These are phyloP conservation scores for Beauveria sp. DNA, from an alignment of 2,329 filamentous ascomycete species.

Conservation along the genomic window DNA sequence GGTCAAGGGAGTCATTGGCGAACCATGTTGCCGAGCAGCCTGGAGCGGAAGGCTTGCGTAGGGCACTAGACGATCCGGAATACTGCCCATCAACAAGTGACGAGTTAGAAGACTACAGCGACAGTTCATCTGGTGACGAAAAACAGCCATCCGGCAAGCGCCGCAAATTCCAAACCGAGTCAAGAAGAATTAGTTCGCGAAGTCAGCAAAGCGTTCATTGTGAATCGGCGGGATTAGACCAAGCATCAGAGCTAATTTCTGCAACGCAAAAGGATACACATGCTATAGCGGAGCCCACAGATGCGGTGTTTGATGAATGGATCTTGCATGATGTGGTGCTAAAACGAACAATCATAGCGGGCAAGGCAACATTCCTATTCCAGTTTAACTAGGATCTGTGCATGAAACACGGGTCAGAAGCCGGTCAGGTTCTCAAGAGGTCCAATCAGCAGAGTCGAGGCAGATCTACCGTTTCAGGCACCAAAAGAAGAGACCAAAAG, in stretches of 20 bases:
- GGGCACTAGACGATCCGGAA: neutral
- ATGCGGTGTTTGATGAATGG: slow-evolving; percentile 11
- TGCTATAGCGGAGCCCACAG: neutral
- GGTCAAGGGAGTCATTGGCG: neutral
- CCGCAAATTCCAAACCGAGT: neutral
- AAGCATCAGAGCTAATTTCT: neutral
- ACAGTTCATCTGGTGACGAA: neutral
- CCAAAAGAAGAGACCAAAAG: too few species aligned
- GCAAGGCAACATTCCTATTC: too few species aligned
- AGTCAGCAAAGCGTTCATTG: neutral
- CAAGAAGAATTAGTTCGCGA: neutral
- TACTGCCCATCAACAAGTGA: neutral
- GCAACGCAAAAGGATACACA: neutral
- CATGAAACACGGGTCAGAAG: too few species aligned
- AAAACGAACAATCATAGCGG: too few species aligned
- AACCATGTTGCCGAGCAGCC: neutral
- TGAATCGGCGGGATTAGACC: neutral
- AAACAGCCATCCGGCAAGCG: neutral
- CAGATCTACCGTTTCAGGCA: too few species aligned
- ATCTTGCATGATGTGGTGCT: neutral
- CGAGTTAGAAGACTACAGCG: neutral
- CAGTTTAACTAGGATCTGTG: too few species aligned
- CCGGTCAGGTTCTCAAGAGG: too few species aligned
- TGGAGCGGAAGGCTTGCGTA: neutral
- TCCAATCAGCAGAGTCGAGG: too few species aligned